Evolutionary conservation across 176 grass and related monocot genomes (phyloP), one percentile per base, ranked within the genome.

Genomic region (Eremochloa ophiuroides): DNA sequence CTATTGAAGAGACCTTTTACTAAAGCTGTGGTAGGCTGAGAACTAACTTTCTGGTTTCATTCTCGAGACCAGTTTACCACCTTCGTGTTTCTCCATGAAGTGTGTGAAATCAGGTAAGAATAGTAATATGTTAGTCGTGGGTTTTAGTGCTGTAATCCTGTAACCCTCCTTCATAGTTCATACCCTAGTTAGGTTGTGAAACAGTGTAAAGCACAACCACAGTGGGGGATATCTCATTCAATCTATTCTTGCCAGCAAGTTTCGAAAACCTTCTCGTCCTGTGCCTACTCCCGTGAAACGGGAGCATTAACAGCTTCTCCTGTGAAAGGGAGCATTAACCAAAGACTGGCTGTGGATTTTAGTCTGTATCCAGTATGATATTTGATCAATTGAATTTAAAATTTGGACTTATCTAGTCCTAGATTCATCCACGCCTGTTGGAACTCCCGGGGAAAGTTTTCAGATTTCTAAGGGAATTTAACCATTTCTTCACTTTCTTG

Each of bases 51-150:
- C 14, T 28, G 60, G 46, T 39, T 59, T 74, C 76, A 74, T 80
- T 86, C 20, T 56, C 40, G 34, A 66, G 26, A 86, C 44, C 46
- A 43, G 14, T 65, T 28, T 73, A 58, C 50, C 33, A 50, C 59
- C 59, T 86, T 67, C 37, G 28, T 66, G 43, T 42, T 66, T 73
- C 43, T 86, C 59, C 43, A 66, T 27, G 56, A 67, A 86, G 44
- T 74, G 34, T 30, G 37, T 65, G 31, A 65, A 73, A 66, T 80
- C 84, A 86, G 75, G 68, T 86, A 65, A 31, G 18, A 73, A 31
- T 73, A 28, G 44, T 50, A 39, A 4, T 85, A 27, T 62, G 27
- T 72, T 85, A 41, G 75, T 71, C 34, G n/a, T 48, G 41, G 58
- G 64, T 66, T 80, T 26, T 78, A 79, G 68, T 22, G 60, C 31